Conservation (phyloP, 768 basidiomycete genomes). For the Cystobasidium tubakii region DNA sequence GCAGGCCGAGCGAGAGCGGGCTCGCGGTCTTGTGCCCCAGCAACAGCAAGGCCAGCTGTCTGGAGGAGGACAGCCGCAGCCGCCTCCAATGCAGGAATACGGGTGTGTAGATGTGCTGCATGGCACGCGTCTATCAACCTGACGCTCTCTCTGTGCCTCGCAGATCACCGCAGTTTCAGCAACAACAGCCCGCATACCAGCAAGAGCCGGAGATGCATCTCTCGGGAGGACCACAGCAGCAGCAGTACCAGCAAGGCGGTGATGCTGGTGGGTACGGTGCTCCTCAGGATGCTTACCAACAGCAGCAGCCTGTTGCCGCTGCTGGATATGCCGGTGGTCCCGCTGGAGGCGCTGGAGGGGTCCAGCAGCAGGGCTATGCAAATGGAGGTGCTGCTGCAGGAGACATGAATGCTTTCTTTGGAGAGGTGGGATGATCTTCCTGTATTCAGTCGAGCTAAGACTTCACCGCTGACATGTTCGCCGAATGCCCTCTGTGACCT, state of each 20-base stretch:
- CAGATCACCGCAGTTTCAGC: conserved; percentile 6
- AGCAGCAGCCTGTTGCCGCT: background rate
- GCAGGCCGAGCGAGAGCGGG: conserved; percentile 25
- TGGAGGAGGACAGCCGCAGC: background rate
- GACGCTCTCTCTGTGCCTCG: background rate
- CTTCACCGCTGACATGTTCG: background rate
- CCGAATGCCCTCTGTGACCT: background rate
- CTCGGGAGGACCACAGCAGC: conserved; percentile 3
- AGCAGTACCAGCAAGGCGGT: background rate
- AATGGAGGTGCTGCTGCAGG: background rate
- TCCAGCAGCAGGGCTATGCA: background rate
- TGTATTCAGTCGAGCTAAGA: background rate
- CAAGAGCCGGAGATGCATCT: background rate
- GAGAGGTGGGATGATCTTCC: conserved; percentile 13
- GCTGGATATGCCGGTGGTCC: background rate
- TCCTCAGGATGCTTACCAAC: background rate
- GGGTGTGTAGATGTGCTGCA: background rate
- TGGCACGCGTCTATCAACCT: background rate
- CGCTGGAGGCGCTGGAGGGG: background rate
- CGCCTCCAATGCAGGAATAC: background rate
- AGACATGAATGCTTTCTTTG: conserved; percentile 29
- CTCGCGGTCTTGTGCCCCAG: conserved; percentile 38
- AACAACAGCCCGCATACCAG: conserved; percentile 5
- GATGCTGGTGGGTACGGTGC: background rate
- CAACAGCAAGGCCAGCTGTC: background rate